Percentiles rank a stretch among this genome's conserved stretches.
Conservation (phyloP, 345 rosid genomes). For the Linum lewisii region DNA sequence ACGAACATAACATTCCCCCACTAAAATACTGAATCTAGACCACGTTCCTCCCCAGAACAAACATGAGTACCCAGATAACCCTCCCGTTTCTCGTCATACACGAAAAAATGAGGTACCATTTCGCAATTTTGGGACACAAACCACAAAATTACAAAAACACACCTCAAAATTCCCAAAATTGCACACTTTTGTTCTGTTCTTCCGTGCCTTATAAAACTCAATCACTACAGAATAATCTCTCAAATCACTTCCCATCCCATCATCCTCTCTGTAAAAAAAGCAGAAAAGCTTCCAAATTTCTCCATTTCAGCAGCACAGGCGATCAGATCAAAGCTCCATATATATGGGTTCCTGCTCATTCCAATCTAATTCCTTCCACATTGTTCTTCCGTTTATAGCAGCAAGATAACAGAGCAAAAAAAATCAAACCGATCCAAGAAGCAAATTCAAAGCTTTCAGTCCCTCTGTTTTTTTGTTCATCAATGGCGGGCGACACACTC, state of each 20-base stretch:
- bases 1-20: too few relatives aligned
- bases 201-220: neutral
- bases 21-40: too few relatives aligned
- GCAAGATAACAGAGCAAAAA: too few relatives aligned
- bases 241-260: neutral
- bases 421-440: neutral
- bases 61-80: too few relatives aligned
- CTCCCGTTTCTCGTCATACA: too few relatives aligned
- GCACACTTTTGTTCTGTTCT: neutral
- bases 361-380: neutral
- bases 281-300: neutral
- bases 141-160: too few relatives aligned
- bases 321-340: neutral
- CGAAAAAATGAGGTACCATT: too few relatives aligned
- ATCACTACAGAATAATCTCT: neutral
- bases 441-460: neutral
- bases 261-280: neutral
- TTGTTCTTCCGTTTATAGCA: too few relatives aligned
- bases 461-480: constrained; percentile 26
- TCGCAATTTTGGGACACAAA: too few relatives aligned
- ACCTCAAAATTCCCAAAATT: too few relatives aligned
- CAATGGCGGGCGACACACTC: constrained; percentile 23
- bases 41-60: too few relatives aligned
- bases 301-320: neutral
- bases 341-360: neutral